These are phyloP conservation scores for Phytophthora hybrid DNA, from an alignment of 352 stramenopile genomes.

Conservation along the genomic window DNA sequence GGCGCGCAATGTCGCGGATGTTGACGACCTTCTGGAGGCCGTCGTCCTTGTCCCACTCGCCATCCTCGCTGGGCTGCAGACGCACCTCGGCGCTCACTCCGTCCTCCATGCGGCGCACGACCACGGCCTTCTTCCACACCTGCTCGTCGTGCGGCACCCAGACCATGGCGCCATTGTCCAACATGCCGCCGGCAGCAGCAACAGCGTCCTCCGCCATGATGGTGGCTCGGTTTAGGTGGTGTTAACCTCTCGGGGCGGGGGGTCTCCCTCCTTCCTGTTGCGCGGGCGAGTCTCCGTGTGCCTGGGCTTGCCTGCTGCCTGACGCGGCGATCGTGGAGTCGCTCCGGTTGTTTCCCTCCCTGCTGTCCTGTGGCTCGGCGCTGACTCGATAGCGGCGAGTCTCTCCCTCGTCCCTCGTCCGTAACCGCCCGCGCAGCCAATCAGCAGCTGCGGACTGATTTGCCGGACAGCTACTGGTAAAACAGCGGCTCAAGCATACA, in stretches of 20 bases:
- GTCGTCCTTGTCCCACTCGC: conserved; percentile 65
- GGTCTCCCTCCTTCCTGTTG: conserved; percentile 13
- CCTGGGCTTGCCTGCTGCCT: neutral
- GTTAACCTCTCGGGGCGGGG: neutral
- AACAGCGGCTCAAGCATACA: neutral
- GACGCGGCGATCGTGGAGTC: conserved; percentile 30
- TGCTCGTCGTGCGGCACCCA: conserved; percentile 82
- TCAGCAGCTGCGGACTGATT: conserved; percentile 22
- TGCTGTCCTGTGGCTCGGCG: conserved; percentile 9
- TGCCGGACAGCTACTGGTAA: neutral
- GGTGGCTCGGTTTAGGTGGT: neutral
- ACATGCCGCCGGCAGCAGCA: conserved; percentile 36
- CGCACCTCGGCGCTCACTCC: conserved; percentile 65
- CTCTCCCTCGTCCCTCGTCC: conserved; percentile 40
- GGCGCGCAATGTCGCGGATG: conserved; percentile 66
- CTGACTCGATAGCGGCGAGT: conserved; percentile 33
- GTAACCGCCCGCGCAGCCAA: conserved; percentile 33
- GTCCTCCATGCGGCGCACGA: conserved; percentile 64
- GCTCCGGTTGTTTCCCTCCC: conserved; percentile 12
- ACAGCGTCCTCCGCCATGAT: conserved; percentile 48
- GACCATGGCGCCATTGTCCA: conserved; percentile 77
- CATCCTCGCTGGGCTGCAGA: conserved; percentile 64
- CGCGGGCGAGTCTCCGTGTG: conserved; percentile 27
- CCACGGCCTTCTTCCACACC: conserved; percentile 84
- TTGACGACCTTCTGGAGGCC: conserved; percentile 70